Base-by-base conservation (phyloP, 805 yeast genomes). In the Clavispora carvajalis region DNA sequence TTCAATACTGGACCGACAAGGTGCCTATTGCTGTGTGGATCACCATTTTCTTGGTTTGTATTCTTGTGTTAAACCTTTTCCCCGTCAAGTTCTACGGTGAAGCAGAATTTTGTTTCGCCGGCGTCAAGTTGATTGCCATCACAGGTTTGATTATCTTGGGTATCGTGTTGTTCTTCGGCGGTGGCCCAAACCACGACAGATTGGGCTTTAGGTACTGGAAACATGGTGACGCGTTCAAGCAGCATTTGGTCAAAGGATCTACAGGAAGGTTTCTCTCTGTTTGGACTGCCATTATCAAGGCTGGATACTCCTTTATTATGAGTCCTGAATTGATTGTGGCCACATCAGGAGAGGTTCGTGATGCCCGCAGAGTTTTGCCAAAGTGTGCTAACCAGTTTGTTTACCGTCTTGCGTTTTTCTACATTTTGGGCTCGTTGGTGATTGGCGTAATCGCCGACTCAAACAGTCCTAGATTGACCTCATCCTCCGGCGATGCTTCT, bases 321-420 rank as follows among this genome's bases (percentile, higher is more conserved):
- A 48, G 54, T 30, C 85, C 85, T 13, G 87, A 81, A 62, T 66
- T 81, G 51, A 52, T 58, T 39, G 73, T 74, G 7, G 59, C 74
- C 37, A 69, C 80, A 24, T 74, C 79, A 13, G 73, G 80, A n/a
- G 87, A 80, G 59, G 71, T 79, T 40, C 62, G 67, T 41, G 71
- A 71, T 47, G 85, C 84, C 41, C 69, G 85, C 55, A 65, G 73
- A 49, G 77, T 74, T 43, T 69, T 82, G 36, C 77, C 82, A 18
- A 79, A 78, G 56, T 85, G 86, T 17, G 70, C 84, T 25, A 68
- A 63, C 33, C 69, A 81, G 51, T 77, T 79, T 45, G 68, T 81
- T 40, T 79, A 73, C 65, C 56, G 76, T 67, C 58, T 69, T 54
- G 60, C 59, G 2, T 63, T 65, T 47, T 68, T 68, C 46, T 68